Base-by-base conservation (phyloP, 2,329 filamentous ascomycete species). In the Talaromyces sp. region DNA sequence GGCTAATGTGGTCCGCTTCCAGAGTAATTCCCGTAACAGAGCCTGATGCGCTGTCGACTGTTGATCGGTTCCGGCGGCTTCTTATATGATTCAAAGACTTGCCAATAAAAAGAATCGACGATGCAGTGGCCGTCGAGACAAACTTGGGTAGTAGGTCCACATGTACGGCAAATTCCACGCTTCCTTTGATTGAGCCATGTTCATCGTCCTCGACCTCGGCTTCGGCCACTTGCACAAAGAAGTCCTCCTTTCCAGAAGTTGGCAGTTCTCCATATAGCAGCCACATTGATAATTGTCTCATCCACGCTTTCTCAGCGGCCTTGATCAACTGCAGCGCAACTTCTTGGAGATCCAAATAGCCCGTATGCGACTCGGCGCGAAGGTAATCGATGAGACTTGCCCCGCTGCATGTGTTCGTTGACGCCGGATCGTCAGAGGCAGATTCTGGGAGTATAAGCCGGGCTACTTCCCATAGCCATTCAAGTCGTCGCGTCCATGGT, bases 211-310 rank as follows among this genome's bases (percentile, higher is more conserved):
- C 74, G 12, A 77, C 71, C 9, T 78, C 70, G 17, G 57, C 12
- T 65, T 73, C 69, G 58, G 71, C 64, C 54, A 80, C 69, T 38
- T 83, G 83, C 32, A 97, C 85, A 71, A 96, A 96, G 72, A 97
- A 97, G 74, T 97, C 93, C n/a, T 84, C 82, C 5, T 82, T 83
- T 2, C 91, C 91, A 70, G 90, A 87, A 14, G 82, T 83, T 0
- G 93, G 92, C 60, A 96, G 76, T 56, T 89, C 86, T 5, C 94
- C 94, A 72, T 96, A 95, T 14, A 97, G 76, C 9, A 97, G 82
- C 93, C 93, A 99, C 27, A 90, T 89, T 3, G 91, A 90, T 11
- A 95, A 82, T 70, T 96, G 92, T 72, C 91, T 90, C 69, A 97
- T 79, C 94, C 94, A 99, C 9, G 92, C 89, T 31, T 85, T 89